Percentiles rank a stretch among this genome's conserved stretches.
Conservation (phyloP, 768 basidiomycete species). For the Mycena polygramma region DNA sequence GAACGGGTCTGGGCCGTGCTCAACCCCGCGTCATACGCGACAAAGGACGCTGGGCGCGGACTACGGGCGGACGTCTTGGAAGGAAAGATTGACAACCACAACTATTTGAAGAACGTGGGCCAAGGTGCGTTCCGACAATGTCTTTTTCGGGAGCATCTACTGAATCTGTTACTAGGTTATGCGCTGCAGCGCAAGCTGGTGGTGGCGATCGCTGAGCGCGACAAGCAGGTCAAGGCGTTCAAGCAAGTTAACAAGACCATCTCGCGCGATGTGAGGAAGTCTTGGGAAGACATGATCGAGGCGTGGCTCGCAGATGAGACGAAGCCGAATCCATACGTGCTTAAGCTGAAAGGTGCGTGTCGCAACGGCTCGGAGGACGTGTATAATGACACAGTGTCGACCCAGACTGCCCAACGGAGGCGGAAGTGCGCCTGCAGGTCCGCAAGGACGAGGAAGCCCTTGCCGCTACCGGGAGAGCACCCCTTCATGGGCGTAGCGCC, state of each 20-base stretch:
- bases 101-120: slow-evolving; percentile 28
- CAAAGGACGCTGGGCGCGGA: slow-evolving; percentile 46
- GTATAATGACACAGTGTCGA: neutral
- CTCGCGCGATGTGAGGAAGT: neutral
- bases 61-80: slow-evolving; percentile 44
- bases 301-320: neutral
- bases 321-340: neutral
- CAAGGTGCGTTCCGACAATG: neutral
- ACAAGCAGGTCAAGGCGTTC: neutral
- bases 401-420: neutral
- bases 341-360: neutral
- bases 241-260: neutral
- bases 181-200: slow-evolving; percentile 19
- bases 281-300: neutral
- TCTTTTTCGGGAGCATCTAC: neutral
- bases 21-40: slow-evolving; percentile 42
- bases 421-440: too few species aligned
- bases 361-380: too few species aligned
- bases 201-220: slow-evolving; percentile 14
- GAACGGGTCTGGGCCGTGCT: slow-evolving; percentile 46
- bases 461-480: too few species aligned
- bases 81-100: slow-evolving; percentile 39
- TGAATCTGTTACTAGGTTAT: neutral
- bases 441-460: too few species aligned
- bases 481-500: too few species aligned